Conservation (phyloP, 148 eudicot genomes). For the Chenopodium berlandieri region DNA sequence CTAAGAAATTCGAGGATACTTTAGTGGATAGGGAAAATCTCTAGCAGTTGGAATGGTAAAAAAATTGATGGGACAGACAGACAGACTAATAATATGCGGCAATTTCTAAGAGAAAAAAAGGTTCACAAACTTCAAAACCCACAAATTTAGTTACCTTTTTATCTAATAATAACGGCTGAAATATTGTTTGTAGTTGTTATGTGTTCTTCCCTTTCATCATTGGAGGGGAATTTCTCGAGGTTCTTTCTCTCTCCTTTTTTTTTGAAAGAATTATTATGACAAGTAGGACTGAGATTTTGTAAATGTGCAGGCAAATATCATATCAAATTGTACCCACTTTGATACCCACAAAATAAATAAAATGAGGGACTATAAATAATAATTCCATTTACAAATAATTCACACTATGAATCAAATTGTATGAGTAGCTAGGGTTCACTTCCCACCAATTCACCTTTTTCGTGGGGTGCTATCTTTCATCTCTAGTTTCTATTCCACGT, state of each 20-base stretch:
- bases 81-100: conserved; percentile 23
- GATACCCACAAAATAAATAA: neutral
- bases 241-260: neutral
- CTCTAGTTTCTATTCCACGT: conserved; percentile 11
- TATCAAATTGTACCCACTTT: conserved; percentile 22
- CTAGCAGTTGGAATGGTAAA: conserved; percentile 13
- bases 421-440: conserved; percentile 18
- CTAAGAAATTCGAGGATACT: neutral
- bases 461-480: conserved; percentile 10
- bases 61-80: conserved; percentile 29
- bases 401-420: neutral
- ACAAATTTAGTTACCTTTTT: conserved; percentile 10
- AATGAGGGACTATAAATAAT: too few relatives aligned
- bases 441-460: conserved; percentile 3
- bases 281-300: conserved; percentile 8
- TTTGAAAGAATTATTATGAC: neutral
- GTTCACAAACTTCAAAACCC: conserved; percentile 20
- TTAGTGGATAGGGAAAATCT: conserved; percentile 22
- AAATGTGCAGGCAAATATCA: conserved; percentile 20
- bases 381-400: neutral
- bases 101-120: conserved; percentile 35
- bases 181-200: conserved; percentile 2
- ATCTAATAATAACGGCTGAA: conserved; percentile 35
- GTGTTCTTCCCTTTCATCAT: conserved; percentile 35
- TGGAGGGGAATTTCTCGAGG: conserved; percentile 29